Conservation (phyloP, 768 basidiomycete species). For the Galerina sulciceps region DNA sequence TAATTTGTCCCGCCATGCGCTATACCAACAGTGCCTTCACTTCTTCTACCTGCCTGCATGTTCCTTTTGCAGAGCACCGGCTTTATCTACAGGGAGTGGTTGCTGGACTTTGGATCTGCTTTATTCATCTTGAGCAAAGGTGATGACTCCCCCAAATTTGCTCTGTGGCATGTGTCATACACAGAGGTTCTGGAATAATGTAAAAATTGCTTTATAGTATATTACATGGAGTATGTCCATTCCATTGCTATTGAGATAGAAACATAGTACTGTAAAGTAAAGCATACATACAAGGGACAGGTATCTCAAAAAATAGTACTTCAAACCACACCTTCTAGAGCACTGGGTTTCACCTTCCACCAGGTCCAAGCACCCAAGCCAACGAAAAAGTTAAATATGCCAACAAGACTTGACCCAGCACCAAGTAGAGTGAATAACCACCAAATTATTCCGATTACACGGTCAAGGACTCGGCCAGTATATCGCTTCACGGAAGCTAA, state of each 20-base stretch:
- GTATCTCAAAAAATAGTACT: not conserved
- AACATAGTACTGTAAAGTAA: not conserved
- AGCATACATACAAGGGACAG: not conserved
- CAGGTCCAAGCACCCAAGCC: constrained; percentile 68
- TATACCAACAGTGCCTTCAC: too few relatives aligned
- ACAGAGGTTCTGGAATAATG: too few relatives aligned
- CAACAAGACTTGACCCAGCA: constrained; percentile 72
- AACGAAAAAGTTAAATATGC: constrained; percentile 73
- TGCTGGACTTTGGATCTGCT: too few relatives aligned
- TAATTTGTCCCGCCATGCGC: too few relatives aligned
- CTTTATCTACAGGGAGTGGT: too few relatives aligned
- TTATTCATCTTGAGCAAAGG: too few relatives aligned
- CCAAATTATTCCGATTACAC: constrained; percentile 81
- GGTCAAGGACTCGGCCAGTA: constrained; percentile 69
- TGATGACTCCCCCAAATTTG: too few relatives aligned
- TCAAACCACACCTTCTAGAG: constrained; percentile 7
- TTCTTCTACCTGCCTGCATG: too few relatives aligned
- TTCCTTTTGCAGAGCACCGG: too few relatives aligned
- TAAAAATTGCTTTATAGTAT: too few relatives aligned
- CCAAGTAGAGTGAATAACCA: constrained; percentile 76
- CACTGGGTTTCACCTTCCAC: constrained; percentile 44
- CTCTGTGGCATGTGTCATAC: too few relatives aligned
- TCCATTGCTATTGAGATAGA: not conserved
- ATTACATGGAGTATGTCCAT: too few relatives aligned
- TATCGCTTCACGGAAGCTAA: constrained; percentile 60